These are phyloP conservation scores for Pulchroboletus neoregius DNA, from an alignment of 1,284 basidiomycete genomes.

Conservation along the genomic window DNA sequence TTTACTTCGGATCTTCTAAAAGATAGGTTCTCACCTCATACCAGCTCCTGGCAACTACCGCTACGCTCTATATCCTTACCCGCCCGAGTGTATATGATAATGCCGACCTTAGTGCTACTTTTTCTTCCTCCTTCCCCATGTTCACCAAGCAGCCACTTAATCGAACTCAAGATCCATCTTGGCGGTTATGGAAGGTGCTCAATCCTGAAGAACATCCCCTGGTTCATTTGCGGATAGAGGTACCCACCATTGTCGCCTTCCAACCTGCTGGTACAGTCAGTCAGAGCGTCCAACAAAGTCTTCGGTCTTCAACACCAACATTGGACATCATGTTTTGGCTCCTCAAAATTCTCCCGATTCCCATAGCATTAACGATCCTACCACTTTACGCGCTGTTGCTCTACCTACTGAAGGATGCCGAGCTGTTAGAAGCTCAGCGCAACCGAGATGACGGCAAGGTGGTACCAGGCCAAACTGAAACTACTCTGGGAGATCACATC, in stretches of 20 bases:
- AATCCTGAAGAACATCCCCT: slow-evolving; percentile 70
- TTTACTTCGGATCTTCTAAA: slow-evolving; percentile 1
- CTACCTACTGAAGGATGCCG: slow-evolving; percentile 90
- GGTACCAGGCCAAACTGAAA: slow-evolving; percentile 33
- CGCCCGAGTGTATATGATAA: slow-evolving; percentile 43
- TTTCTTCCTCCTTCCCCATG: slow-evolving; percentile 36
- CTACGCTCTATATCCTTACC: slow-evolving; percentile 68
- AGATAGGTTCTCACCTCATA: slow-evolving; percentile 6
- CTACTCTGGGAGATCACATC: slow-evolving; percentile 44
- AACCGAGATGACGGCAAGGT: slow-evolving; percentile 48
- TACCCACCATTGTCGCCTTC: slow-evolving; percentile 74
- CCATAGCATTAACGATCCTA: slow-evolving; percentile 76
- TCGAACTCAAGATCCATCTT: slow-evolving; percentile 46
- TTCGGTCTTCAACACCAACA: slow-evolving; percentile 45
- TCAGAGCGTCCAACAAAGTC: slow-evolving; percentile 33
- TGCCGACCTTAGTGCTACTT: slow-evolving; percentile 27
- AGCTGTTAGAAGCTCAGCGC: slow-evolving; percentile 83
- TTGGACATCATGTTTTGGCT: slow-evolving; percentile 65
- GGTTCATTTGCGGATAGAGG: slow-evolving; percentile 79
- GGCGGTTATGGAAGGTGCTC: slow-evolving; percentile 74
- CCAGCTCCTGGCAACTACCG: slow-evolving; percentile 71
- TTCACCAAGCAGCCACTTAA: slow-evolving; percentile 29
- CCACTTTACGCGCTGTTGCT: slow-evolving; percentile 76
- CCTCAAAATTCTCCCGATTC: slow-evolving; percentile 79
- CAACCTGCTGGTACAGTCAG: slow-evolving; percentile 37